These are phyloP conservation scores for Lotus japonicus DNA, from an alignment of 306 rosid genomes.

Conservation along the genomic window DNA sequence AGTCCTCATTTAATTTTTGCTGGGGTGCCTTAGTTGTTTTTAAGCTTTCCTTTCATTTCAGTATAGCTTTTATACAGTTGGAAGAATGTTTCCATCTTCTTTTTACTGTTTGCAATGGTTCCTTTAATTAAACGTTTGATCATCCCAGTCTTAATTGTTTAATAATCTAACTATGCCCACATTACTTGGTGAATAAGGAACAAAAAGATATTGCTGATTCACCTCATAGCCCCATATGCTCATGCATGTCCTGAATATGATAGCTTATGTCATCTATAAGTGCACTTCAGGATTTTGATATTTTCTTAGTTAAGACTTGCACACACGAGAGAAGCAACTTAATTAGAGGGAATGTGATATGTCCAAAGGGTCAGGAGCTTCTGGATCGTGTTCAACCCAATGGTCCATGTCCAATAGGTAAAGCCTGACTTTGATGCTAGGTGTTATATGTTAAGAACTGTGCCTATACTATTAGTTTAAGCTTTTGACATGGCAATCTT, in stretches of 20 bases:
- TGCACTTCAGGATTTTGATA: not conserved
- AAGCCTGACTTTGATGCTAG: too few relatives aligned
- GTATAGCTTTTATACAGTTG: slow-evolving; percentile 13
- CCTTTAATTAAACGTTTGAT: not conserved
- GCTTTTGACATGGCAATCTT: too few relatives aligned
- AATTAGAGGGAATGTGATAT: not conserved
- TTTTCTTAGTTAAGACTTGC: not conserved
- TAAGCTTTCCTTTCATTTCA: slow-evolving; percentile 22
- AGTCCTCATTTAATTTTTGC: slow-evolving; percentile 10
- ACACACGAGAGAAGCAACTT: not conserved
- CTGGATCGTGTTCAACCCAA: too few relatives aligned
- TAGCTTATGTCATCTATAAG: not conserved
- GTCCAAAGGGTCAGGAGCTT: too few relatives aligned
- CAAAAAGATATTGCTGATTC: not conserved
- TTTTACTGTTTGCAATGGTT: slow-evolving; percentile 22
- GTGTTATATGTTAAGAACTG: too few relatives aligned
- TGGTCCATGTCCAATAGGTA: too few relatives aligned
- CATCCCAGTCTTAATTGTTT: slow-evolving; percentile 8
- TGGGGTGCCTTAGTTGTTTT: slow-evolving; percentile 13
- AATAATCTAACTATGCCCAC: not conserved
- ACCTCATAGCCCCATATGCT: not conserved
- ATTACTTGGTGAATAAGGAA: not conserved
- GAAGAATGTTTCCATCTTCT: slow-evolving; percentile 30
- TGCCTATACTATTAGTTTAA: too few relatives aligned
- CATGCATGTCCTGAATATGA: not conserved